Percentiles rank a stretch among this genome's conserved stretches.
These are phyloP conservation scores for Hypoxylon fragiforme DNA, from an alignment of 495 filamentous ascomycete species.

Conservation along the genomic window DNA sequence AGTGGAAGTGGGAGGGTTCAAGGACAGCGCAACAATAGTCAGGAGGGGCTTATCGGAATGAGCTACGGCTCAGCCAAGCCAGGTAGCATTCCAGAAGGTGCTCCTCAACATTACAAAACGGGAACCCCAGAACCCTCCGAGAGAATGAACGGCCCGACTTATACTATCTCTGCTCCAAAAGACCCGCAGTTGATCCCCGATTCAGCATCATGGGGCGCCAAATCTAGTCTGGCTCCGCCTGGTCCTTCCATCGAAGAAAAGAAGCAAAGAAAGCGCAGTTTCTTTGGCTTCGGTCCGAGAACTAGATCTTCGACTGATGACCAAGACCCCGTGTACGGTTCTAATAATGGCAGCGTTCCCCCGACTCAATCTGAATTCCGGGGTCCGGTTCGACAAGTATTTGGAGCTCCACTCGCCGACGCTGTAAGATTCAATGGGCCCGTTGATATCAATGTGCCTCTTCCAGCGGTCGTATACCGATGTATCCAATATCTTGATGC, in stretches of 20 bases:
- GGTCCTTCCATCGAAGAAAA: conserved; percentile 68
- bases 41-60: conserved; percentile 70
- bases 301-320: conserved; percentile 52
- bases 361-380: conserved; percentile 48
- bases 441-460: conserved; percentile 65
- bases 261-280: conserved; percentile 84
- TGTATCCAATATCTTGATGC: conserved; percentile 91
- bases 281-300: conserved; percentile 82
- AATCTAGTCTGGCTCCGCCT: conserved; percentile 52
- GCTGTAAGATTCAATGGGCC: conserved; percentile 82
- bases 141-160: conserved; percentile 44
- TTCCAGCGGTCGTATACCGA: conserved; percentile 96
- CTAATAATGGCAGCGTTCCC: conserved; percentile 35
- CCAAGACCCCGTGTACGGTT: conserved; percentile 51
- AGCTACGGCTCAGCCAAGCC: conserved; percentile 83
- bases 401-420: conserved; percentile 84
- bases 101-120: conserved; percentile 33
- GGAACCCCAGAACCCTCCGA: conserved; percentile 41
- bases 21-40: conserved; percentile 39
- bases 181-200: conserved; percentile 87
- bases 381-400: conserved; percentile 70
- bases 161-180: conserved; percentile 82
- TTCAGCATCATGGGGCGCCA: conserved; percentile 85
- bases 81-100: conserved; percentile 56
- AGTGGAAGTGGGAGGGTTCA: conserved; percentile 38